Evolutionary conservation across 2,329 filamentous ascomycete species (phyloP), one percentile per base, ranked within the genome.

Genomic region (Fusarium odoratissimum): DNA sequence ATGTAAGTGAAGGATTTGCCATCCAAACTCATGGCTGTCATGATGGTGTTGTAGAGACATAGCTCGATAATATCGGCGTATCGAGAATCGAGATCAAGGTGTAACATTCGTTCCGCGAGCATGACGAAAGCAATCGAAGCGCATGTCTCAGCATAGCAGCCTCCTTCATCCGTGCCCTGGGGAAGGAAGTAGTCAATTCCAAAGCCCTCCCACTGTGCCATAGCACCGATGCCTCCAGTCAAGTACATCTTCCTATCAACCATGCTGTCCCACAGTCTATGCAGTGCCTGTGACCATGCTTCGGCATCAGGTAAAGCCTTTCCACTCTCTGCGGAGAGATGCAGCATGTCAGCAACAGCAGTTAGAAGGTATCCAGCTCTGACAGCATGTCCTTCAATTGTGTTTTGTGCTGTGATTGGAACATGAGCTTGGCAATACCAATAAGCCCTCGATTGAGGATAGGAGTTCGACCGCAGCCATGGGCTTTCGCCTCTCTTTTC

Each of bases 51-150:
- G 78, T 90, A 91, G 1, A 91, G 83, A 64, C 85, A 88, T 5
- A 90, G 78, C 75, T 91, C 90, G 85, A 91, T 87, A 42, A 91
- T 80, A 74, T 91, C 90, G 3, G 83, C 85, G 68, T 88, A 90
- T 38, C 83, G 82, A 2, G 84, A 80, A 73, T 90, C 80, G 16
- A 90, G 81, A 38, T 90, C 84, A 30, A 88, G 75, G 67, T 88
- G 85, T 1, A 91, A 79, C 13, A 91, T 75, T 9, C 89, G 80
- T 68, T 91, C 86, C 1, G 87, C 88, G 3, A 90, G 80, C 87
- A 91, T 89, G 82, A 90, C 88, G 5, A 89, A 84, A 11, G 86
- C 89, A 67, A 74, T 65, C 8, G 58, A 71, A 37, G 59, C 71
- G 23, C 63, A 74, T 11, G 55, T 73, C 40, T 71, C 67, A 1